Evolutionary conservation across 768 basidiomycete species (phyloP).

Genomic region (Leccinum incarnatum): DNA sequence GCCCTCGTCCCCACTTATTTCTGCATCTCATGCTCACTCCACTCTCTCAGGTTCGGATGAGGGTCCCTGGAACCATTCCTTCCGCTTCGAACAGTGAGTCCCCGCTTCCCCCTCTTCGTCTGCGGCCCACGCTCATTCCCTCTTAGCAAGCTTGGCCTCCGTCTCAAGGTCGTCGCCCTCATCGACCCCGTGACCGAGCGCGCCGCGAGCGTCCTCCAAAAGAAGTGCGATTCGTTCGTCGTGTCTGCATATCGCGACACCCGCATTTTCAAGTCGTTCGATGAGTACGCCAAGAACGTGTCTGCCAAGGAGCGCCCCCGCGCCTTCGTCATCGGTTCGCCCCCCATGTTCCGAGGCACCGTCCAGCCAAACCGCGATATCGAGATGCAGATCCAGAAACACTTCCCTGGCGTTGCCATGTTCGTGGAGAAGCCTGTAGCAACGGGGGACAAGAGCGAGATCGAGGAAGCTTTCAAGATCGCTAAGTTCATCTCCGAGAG

Average conservation of each 20-base stretch:
- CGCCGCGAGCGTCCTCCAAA: slow-evolving; percentile 73
- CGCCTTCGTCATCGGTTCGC: slow-evolving; percentile 85
- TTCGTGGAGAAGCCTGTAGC: slow-evolving; percentile 94
- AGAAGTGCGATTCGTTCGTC: slow-evolving; percentile 93
- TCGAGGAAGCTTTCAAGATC: slow-evolving; percentile 67
- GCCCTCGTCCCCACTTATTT: background rate
- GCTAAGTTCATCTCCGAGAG: slow-evolving; percentile 68
- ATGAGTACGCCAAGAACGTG: slow-evolving; percentile 78
- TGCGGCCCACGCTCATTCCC: slow-evolving; percentile 8
- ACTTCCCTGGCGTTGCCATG: slow-evolving; percentile 85
- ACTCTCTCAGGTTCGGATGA: slow-evolving; percentile 66
- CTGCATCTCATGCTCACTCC: slow-evolving; percentile 6
- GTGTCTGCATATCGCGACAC: slow-evolving; percentile 91
- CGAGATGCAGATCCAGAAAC: slow-evolving; percentile 81
- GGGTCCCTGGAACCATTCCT: slow-evolving; percentile 92
- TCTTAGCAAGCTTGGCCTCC: slow-evolving; percentile 84
- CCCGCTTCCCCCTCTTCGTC: background rate
- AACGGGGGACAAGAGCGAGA: slow-evolving; percentile 69
- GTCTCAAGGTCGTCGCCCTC: slow-evolving; percentile 93
- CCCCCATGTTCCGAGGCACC: slow-evolving; percentile 91
- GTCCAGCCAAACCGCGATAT: slow-evolving; percentile 74
- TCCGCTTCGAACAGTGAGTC: slow-evolving; percentile 83
- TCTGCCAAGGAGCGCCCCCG: slow-evolving; percentile 63
- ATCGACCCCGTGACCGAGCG: slow-evolving; percentile 89
- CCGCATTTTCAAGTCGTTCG: slow-evolving; percentile 77